Base-by-base conservation (phyloP, 352 stramenopile species). In the Globisporangium yorkense region DNA sequence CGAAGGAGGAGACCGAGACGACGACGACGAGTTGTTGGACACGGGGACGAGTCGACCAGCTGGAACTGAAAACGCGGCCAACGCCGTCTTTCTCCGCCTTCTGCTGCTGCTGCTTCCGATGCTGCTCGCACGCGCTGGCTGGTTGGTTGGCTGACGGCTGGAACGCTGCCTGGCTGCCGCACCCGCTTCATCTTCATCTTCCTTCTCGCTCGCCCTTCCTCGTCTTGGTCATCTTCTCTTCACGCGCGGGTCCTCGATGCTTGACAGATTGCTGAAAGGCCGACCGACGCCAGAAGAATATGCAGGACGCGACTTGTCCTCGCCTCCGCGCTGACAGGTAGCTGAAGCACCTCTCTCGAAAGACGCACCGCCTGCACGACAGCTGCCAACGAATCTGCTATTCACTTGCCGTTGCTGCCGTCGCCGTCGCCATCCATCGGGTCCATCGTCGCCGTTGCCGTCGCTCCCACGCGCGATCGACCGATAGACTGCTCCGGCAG, bases 191-290 rank as follows among this genome's bases (percentile, higher is more conserved):
- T 33, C 44, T 31, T 24, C 44, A 49, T 27, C 5, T 8, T 47
- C 41, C 41, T 47, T 47, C 41, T 50, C 51, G 52, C 40, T 27
- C 53, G 31, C 29, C 53, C 54, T 21, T 58, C 53, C 50, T 52
- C 43, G 40, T 21, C 35, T 56, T 33, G 41, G 37, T 31, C 43
- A 4, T 29, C 27, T 40, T 37, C 35, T 41, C 41, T 49, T n/a
- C 54, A 43, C 53, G n/a, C 46, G 44, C 44, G 44, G 44, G 44
- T 37, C 7, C 43, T 31, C 20, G 43, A 45, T 52, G 54, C 43
- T 49, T 44, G 41, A 59, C 54, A 59, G 49, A 58, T 41, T 47
- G 46, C 46, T 54, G 47, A 61, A 55, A 54, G 48, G 10, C 24
- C 35, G 56, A 55, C 35, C 40, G 46, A 48, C 54, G 49, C 54